Base-by-base conservation (phyloP, 371 early-diverging fungal species). In the Basidiobolus meristosporus region DNA sequence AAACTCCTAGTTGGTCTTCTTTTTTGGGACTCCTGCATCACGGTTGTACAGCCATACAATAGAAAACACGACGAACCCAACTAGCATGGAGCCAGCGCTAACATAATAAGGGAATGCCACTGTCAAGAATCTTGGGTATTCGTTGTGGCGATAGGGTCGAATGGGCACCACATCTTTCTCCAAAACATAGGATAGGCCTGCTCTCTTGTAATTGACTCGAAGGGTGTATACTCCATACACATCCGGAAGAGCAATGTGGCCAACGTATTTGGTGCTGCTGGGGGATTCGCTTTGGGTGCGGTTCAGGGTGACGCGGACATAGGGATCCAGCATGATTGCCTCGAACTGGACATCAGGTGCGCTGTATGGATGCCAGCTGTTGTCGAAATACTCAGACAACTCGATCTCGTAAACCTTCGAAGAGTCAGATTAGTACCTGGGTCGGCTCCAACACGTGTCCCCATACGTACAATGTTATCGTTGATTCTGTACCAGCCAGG, bases 161-260 rank as follows among this genome's bases (percentile, higher is more conserved):
- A 95, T 73, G 22, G 81, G 77, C 1, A 95, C 76, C 6, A 75
- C 75, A 38, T 86, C 84, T 37, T 62, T 59, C 2, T 73, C 73
- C 38, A 63, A 58, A 19, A 95, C 44, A 45, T 70, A 82, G 9
- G 79, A 63, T 35, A 67, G 55, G 1, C 95, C 95, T 5, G 73
- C 60, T 33, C 86, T 72, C 53, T 83, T 79, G 60, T 92, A 92
- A 50, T 87, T 81, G 36, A 92, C 81, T 37, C 73, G 74, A 57
- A 95, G 80, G 6, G 91, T 93, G 59, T 83, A 97, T 10, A 92
- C 91, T 44, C 98, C 98, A 56, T 91, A 87, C 16, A 77, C 77
- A 53, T 95, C 95, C 26, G 98, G 98, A 23, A 95, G 63, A 31
- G 60, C 63, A 32, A 93, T 43, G 26, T 62, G 60, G 1, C 73